Evolutionary conservation across 768 basidiomycete species (phyloP), one percentile per base, ranked within the genome.

Genomic region (Gymnopilus junonius): DNA sequence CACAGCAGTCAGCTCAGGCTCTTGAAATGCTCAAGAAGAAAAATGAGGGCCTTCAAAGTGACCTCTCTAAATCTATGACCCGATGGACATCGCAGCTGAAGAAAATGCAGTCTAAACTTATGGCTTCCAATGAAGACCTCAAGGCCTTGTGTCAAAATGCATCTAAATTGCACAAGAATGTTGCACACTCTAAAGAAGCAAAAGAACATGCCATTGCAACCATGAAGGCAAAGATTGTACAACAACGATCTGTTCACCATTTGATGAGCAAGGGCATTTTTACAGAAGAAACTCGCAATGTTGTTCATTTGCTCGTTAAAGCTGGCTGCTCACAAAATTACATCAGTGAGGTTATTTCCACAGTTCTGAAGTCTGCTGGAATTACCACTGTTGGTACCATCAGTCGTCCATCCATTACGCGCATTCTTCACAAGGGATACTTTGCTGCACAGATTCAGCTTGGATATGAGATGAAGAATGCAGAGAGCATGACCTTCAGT

Each of bases 361-460:
- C 35, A 12, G 35, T 35, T 11, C 15, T 35, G 10, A 35, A 35
- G 15, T 35, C 15, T 35, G n/a, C n/a, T n/a, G n/a, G n/a, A n/a
- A n/a, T n/a, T n/a, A n/a, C n/a, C n/a, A n/a, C n/a, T n/a, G n/a
- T n/a, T n/a, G n/a, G n/a, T n/a, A n/a, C n/a, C n/a, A n/a, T n/a
- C n/a, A n/a, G n/a, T n/a, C n/a, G 59, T 2, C 31, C 65, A 39
- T 61, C 59, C 32, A 51, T 69, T 29, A 23, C 65, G 14, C 55
- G 68, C 25, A 64, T 64, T 40, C 34, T 70, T 46, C 63, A 27
- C 29, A 65, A 73, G 51, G 69, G 71, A 12, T 65, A 61, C 32
- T 55, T 68, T 67, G 72, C 71, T 27, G 59, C 69, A 45, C 68
- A 68, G 32, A 61, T 73, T 25, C 72, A 73, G 37, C 58, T 70